Conservation (phyloP, 2,329 filamentous ascomycete species). For the Cladosporium sp. region DNA sequence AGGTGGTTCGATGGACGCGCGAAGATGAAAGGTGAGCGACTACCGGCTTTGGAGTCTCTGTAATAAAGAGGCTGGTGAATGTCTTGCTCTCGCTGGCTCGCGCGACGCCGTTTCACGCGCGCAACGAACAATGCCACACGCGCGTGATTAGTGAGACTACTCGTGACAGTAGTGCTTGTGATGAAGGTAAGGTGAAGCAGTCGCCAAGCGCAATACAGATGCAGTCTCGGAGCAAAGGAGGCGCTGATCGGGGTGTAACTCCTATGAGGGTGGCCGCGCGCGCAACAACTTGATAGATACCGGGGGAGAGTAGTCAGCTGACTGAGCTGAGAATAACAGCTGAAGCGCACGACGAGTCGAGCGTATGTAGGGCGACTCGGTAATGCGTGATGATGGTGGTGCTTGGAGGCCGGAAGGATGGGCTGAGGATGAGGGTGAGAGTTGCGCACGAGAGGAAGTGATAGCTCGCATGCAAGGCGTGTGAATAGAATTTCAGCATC, state of each 20-base stretch:
- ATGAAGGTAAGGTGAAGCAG: background rate
- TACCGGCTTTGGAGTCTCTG: no score
- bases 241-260: background rate
- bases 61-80: no score
- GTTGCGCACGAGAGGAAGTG: no score
- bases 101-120: background rate
- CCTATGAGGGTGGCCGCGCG: background rate
- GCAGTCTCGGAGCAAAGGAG: background rate
- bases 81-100: no score
- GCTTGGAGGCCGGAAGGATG: no score
- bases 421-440: no score
- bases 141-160: background rate
- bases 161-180: background rate
- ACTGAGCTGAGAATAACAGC: background rate
- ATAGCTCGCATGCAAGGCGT: no score
- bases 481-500: no score
- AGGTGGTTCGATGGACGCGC: no score
- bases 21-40: no score
- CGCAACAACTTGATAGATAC: background rate
- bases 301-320: background rate
- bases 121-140: background rate
- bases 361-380: no score
- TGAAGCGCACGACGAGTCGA: background rate
- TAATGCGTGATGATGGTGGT: no score
- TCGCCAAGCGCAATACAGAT: background rate